Conservation (phyloP, 441 rosid genomes). For the Gossypium lobatum region DNA sequence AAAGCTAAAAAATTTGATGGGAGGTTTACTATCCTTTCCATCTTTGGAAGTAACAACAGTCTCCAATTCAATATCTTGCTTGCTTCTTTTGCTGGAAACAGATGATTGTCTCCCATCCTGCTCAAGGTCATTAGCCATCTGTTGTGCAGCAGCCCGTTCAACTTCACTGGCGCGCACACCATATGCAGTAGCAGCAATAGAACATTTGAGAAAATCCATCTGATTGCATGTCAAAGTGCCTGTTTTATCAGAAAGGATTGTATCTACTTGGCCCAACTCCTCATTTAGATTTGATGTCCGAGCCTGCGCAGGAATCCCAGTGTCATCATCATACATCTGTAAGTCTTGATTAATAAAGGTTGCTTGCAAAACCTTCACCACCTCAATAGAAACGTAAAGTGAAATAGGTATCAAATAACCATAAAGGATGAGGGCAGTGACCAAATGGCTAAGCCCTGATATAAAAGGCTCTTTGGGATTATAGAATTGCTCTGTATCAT, state of each 20-base stretch:
- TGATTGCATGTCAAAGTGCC: conserved; percentile 97
- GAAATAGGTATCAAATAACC: conserved; percentile 95
- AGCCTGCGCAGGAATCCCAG: conserved; percentile 78
- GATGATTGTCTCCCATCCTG: too few relatives aligned
- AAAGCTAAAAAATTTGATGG: conserved; percentile 80
- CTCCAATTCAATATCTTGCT: conserved; percentile 67
- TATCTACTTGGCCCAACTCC: conserved; percentile 93
- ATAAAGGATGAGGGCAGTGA: conserved; percentile 89
- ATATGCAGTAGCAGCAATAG: conserved; percentile 80
- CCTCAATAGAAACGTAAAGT: conserved; percentile 93
- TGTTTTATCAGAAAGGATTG: conserved; percentile 91
- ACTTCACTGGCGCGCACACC: conserved; percentile 87
- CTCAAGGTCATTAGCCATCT: conserved; percentile 75
- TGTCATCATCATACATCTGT: conserved; percentile 79
- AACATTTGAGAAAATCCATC: conserved; percentile 96
- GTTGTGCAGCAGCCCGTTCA: conserved; percentile 82
- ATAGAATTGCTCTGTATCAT: too few relatives aligned
- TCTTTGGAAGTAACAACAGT: conserved; percentile 43
- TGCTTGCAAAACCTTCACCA: conserved; percentile 94
- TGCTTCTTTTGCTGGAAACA: too few relatives aligned
- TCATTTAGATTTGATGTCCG: conserved; percentile 92
- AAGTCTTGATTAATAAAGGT: conserved; percentile 76
- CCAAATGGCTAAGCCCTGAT: conserved; percentile 33
- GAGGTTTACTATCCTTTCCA: conserved; percentile 36
- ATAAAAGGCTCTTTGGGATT: too few relatives aligned